Evolutionary conservation across 495 filamentous ascomycete genomes (phyloP), one percentile per base, ranked within the genome.

Genomic region (Aspergillus incahuasiensis): DNA sequence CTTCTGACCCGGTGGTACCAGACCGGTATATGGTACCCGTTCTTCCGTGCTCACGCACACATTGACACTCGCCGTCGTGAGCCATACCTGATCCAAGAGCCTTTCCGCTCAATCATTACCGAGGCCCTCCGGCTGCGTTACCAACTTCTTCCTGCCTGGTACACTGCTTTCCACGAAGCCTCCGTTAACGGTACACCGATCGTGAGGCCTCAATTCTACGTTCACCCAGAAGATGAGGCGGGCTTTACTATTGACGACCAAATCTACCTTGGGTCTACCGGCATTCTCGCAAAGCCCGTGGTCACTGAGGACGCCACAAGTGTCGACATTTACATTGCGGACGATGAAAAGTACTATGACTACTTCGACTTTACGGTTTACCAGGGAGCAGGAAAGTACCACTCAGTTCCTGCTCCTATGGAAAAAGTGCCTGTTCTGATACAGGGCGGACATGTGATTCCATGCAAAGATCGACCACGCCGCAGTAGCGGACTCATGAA

Each of bases 1-100:
- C 83, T 98, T 7, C 77, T 92, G 49, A 89, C 89, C 5, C 85
- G 94, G 25, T 98, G 95, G 94, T 98, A 96, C 70, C 94, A 98
- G 70, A 83, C 91, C 38, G 95, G 94, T 51, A 90, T 90, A 39
- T 98, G 95, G 83, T 97, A 97, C 68, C 94, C 94, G 19, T 98
- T 97, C 80, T 96, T 97, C 87, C 88, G 94, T 39, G 94, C 82
- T n/a, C 94, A 98, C 64, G 94, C 94, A 16, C 94, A 98, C 68
- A 97, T 97, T 58, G 94, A 97, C 63, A 87, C 92, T 45, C 88
- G 94, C 21, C 86, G 94, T 12, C 86, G 94, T 35, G 94, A 98
- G 76, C 94, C 95, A 5, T 97, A 97, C 67, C 76, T 98, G 30
- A 79, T 83, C 18, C 88, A 87, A 39, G 86, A 92, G 58, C 92